Evolutionary conservation across 768 basidiomycete species (phyloP), one percentile per base, ranked within the genome.

Genomic region (Hirschioporus abietinus): DNA sequence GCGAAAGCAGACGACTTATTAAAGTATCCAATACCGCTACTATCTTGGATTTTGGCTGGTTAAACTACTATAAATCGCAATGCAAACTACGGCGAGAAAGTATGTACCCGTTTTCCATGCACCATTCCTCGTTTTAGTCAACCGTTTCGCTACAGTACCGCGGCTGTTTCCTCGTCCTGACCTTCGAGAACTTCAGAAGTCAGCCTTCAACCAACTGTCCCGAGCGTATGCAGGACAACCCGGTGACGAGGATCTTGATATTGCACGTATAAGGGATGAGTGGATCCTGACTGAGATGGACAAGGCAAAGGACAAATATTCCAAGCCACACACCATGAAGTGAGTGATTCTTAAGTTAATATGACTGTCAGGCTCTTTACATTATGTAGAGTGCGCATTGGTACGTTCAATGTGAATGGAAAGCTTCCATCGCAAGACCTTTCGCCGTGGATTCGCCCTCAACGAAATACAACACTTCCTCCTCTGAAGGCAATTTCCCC

Each of bases 361-460:
- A 1, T 58, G 18, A 10, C 15, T 25, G 26, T 20, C n/a, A 60
- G 63, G 8, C 1, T 68, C 17, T 57, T 66, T 10, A 64, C 59
- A 63, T 59, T 66, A 17, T 36, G 34, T 52, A 91, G 90, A 35
- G 72, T 93, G 63, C 87, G 90, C 7, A 67, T 90, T 20, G 91
- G 92, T 24, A 91, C 90, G 0, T 95, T 94, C 79, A 95, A 95
- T 70, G 92, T 94, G 60, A 92, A 93, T 70, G 92, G 91, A 1
- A 88, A 87, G 71, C 70, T 84, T 42, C 90, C 93, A 0, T 86
- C 88, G 1, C 88, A 90, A 69, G 89, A 92, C 72, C 76, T 94
- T 9, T 84, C 85, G 5, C 74, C 82, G 1, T 93, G 92, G 91
- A 71, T 92, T 34, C 78, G 83, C 58, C 57, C 64, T 25, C 23